A percentile compares a stretch with the other conserved stretches of the same genome.
Conservation (phyloP, 768 basidiomycete species). For the Leccinum barrowsii region DNA sequence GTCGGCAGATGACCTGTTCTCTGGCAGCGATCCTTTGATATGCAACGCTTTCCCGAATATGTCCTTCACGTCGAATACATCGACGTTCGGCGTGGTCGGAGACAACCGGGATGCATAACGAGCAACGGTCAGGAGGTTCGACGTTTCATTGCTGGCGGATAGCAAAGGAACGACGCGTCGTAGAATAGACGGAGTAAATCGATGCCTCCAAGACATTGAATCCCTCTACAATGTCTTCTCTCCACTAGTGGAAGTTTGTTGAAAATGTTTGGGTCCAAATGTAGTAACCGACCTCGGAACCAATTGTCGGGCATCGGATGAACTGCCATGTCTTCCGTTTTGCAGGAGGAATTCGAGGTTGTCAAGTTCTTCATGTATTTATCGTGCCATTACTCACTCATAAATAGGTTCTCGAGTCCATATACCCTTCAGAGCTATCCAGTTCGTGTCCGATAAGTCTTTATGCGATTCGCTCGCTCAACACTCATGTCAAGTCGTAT, state of each 20-base stretch:
- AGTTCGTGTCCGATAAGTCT: conserved; percentile 59
- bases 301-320: conserved; percentile 27
- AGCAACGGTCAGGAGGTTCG: neutral
- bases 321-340: conserved; percentile 49
- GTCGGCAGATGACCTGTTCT: conserved; percentile 32
- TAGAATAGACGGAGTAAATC: conserved; percentile 9
- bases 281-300: conserved; percentile 16
- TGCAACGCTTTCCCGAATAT: conserved; percentile 17
- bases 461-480: conserved; percentile 40
- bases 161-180: conserved; percentile 7
- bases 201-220: conserved; percentile 21
- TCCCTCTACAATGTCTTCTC: neutral
- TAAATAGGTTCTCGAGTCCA: conserved; percentile 84
- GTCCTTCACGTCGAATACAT: conserved; percentile 9
- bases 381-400: conserved; percentile 8
- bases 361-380: conserved; percentile 10
- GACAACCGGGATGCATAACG: conserved; percentile 10
- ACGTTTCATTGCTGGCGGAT: neutral
- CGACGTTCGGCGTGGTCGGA: neutral
- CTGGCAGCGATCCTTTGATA: conserved; percentile 10
- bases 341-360: conserved; percentile 92
- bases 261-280: conserved; percentile 15
- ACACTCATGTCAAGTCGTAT: conserved; percentile 66
- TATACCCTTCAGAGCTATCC: conserved; percentile 90
- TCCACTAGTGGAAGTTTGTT: neutral